Percentiles rank a stretch among this genome's conserved stretches.
These are phyloP conservation scores for Solanum tacnaense DNA, from an alignment of 257 asterid species.

Conservation along the genomic window DNA sequence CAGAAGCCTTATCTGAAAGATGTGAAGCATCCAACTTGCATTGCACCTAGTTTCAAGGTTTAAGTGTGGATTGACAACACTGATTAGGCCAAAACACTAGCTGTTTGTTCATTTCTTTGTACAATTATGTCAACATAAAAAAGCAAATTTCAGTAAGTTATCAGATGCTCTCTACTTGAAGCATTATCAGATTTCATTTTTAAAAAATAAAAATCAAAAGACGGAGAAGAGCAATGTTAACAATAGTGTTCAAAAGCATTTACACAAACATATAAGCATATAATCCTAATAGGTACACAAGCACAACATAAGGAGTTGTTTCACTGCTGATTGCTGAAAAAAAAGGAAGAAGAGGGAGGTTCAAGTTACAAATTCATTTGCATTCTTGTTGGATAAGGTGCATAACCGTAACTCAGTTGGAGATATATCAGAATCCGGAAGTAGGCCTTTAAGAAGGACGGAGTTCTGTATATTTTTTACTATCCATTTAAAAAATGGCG, in stretches of 20 bases:
- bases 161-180: neutral
- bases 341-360: neutral
- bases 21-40: neutral
- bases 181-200: neutral
- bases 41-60: neutral
- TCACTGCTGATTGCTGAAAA: neutral
- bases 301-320: neutral
- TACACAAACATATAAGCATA: neutral
- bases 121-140: neutral
- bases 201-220: neutral
- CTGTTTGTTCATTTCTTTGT: neutral
- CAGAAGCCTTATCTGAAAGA: neutral
- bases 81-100: neutral
- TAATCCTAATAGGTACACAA: neutral
- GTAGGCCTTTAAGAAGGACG: too few relatives aligned
- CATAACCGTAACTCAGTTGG: neutral
- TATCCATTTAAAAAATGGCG: neutral
- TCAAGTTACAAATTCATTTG: neutral
- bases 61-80: neutral
- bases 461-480: neutral
- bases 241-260: neutral
- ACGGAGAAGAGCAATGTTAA: neutral
- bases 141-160: neutral
- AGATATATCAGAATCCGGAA: too few relatives aligned
- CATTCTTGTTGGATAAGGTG: neutral